Evolutionary conservation across 2,329 filamentous ascomycete species (phyloP).

Genomic region (Periconia macrospinosa): DNA sequence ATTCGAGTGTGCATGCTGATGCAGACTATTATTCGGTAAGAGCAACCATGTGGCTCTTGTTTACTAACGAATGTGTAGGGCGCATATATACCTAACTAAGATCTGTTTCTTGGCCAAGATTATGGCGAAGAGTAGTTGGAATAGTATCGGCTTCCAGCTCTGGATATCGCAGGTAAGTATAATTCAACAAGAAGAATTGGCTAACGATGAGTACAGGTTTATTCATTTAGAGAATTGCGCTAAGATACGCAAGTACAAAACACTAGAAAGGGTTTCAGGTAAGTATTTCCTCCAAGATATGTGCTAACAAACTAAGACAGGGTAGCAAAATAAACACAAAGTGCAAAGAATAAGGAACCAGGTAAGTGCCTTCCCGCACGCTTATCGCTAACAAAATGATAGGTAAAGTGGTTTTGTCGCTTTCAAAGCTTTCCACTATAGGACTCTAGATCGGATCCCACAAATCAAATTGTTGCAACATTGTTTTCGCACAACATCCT

Average conservation of each 20-base stretch:
- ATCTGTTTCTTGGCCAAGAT: too few species aligned
- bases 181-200: neutral
- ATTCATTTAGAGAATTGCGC: neutral
- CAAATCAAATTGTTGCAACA: neutral
- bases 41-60: constrained; percentile 1
- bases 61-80: neutral
- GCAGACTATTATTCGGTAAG: neutral
- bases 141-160: neutral
- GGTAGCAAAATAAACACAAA: neutral
- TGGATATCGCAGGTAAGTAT: neutral
- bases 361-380: neutral
- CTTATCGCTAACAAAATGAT: neutral
- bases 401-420: neutral
- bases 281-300: too few species aligned
- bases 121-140: neutral
- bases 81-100: neutral
- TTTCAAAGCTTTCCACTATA: constrained; percentile 3
- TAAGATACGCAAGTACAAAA: too few species aligned
- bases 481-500: neutral
- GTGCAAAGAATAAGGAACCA: neutral
- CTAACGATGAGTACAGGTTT: neutral
- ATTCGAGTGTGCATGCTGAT: neutral
- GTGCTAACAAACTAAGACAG: neutral
- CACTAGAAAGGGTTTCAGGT: too few species aligned
- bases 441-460: neutral